phyloP scores from a whole-genome alignment of 176 grass and related monocot genomes.

The Microstegium vimineum region DNA sequence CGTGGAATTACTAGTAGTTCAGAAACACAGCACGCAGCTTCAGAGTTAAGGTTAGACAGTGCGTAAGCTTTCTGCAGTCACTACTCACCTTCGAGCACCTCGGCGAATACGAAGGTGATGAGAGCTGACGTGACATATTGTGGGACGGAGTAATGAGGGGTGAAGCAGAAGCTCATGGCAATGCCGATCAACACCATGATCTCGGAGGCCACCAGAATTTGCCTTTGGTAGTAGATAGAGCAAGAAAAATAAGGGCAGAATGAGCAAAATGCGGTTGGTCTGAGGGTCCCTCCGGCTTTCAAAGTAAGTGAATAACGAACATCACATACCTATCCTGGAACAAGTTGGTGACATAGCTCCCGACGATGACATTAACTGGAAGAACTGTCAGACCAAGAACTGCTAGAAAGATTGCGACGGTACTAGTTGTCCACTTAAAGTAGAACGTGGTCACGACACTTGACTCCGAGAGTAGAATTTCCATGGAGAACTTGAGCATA shows the following conservation, averaged over 20 bases:
- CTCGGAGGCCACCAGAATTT: slow-evolving; percentile 76
- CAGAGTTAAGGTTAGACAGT: background rate
- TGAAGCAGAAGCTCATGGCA: slow-evolving; percentile 56
- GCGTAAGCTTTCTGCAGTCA: background rate
- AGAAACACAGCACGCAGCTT: background rate
- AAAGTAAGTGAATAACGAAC: background rate
- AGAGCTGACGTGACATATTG: slow-evolving; percentile 79
- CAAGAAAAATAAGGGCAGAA: background rate
- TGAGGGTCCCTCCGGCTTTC: background rate
- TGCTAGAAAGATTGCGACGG: slow-evolving; percentile 73
- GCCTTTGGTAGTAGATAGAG: slow-evolving; percentile 50
- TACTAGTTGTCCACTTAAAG: slow-evolving; percentile 81
- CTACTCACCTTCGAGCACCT: slow-evolving; percentile 84
- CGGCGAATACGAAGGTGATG: slow-evolving; percentile 78
- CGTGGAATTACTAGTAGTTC: background rate
- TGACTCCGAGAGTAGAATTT: slow-evolving; percentile 86
- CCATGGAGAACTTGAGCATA: slow-evolving; percentile 97
- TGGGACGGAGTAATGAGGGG: slow-evolving; percentile 51
- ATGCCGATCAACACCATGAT: slow-evolving; percentile 81
- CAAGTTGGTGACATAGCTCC: slow-evolving; percentile 73
- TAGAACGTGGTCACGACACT: slow-evolving; percentile 84
- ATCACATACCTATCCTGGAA: slow-evolving; percentile 79
- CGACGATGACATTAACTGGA: slow-evolving; percentile 82
- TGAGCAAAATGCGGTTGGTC: background rate
- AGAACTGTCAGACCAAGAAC: slow-evolving; percentile 90